Percentiles rank a stretch among this genome's conserved stretches.
Evolutionary conservation across 345 rosid species (phyloP).

Genomic region (Euphorbia peplus): DNA sequence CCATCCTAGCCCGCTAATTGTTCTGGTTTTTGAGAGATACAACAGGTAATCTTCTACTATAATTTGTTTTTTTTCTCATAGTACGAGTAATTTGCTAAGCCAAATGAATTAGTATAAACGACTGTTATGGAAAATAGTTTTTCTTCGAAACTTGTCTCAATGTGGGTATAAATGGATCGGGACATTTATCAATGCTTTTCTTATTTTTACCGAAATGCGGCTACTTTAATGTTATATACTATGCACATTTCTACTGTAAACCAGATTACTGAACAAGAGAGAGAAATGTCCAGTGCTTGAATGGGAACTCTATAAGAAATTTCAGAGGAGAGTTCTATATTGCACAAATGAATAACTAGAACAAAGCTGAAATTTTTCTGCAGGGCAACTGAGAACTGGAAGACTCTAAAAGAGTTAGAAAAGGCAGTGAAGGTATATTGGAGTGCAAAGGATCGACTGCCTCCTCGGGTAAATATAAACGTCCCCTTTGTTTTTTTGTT

Average conservation of each 20-base stretch:
- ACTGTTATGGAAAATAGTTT: not conserved
- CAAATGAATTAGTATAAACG: not conserved
- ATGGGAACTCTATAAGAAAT: not conserved
- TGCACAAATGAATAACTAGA: not conserved
- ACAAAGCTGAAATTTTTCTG: slow-evolving; percentile 4
- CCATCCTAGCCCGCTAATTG: slow-evolving; percentile 80
- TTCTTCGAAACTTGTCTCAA: not conserved
- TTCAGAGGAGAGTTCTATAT: not conserved
- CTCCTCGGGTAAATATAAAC: slow-evolving; percentile 63
- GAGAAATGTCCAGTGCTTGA: not conserved
- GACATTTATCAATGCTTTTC: not conserved
- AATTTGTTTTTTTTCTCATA: not conserved
- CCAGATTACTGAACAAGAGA: not conserved
- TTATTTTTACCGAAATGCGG: not conserved
- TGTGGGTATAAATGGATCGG: not conserved
- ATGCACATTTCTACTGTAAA: not conserved
- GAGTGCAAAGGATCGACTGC: slow-evolving; percentile 75
- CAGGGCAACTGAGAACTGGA: slow-evolving; percentile 89
- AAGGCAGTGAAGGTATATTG: slow-evolving; percentile 77
- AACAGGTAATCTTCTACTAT: slow-evolving; percentile 38
- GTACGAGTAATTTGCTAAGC: not conserved
- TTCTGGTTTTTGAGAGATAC: slow-evolving; percentile 81
- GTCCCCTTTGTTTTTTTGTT: not conserved
- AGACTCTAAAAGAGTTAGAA: slow-evolving; percentile 81
- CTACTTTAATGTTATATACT: not conserved